Evolutionary conservation across 2,329 filamentous ascomycete species (phyloP), one percentile per base, ranked within the genome.

Genomic region (Penicillium sp.): DNA sequence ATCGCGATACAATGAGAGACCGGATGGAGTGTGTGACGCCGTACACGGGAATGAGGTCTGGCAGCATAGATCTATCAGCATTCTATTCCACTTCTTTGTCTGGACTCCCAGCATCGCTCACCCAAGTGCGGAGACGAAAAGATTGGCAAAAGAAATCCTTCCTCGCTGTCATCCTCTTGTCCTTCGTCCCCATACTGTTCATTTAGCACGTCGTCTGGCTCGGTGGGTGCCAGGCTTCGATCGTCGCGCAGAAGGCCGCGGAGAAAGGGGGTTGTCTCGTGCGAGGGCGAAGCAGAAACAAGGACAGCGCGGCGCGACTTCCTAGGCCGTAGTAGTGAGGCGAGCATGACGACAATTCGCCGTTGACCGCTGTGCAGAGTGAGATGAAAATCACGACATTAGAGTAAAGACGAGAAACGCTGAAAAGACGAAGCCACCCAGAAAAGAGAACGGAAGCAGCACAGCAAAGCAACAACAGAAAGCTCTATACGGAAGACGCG

Each of bases 11-110:
- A 59, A 97, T 86, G 56, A 97, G 82, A 53, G 91, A 85, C 63
- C 93, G 89, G 61, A 97, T 92, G 30, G 90, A 85, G 73, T 97
- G 93, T 26, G 92, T 96, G 63, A 95, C 85, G 71, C 86, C 89
- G 78, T 97, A 97, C 57, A 96, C 85, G 20, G 93, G 92, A 6
- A 97, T 81, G 9, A 88, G 82, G 75, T 96, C 92, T 93, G 66
- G 28, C 7, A 23, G 1, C 12, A 18, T 14, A 26, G 8, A 30
- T 20, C 11, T 26, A 21, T 59, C 26, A 59, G 47, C 12, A 26
- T 12, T 6, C 24, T 24, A 14, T 14, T 12, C 28, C 2, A 26
- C 14, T 21, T 9, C 28, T 54, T 49, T 49, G 45, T 70, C 33
- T 49, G 16, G 33, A 33, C 23, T 52, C 18, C 40, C n/a, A 33